Base-by-base conservation (phyloP, 129 eudicot species). In the Tanacetum coccineum region DNA sequence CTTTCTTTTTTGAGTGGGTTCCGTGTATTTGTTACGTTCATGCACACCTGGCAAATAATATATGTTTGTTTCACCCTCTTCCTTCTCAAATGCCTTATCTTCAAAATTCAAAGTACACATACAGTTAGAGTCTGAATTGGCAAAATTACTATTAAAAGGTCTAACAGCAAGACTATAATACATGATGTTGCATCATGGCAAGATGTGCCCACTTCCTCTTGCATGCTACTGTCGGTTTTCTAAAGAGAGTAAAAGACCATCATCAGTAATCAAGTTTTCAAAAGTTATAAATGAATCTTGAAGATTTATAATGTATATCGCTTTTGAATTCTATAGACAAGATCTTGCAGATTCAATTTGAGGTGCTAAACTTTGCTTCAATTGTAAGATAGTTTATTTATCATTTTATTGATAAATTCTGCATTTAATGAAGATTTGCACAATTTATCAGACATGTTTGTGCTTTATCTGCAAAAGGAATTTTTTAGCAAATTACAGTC, bases 181-280 rank as follows among this genome's bases (percentile, higher is more conserved):
- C 99, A 96, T 81, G 87, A 77, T 9, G 77, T 77, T 60, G 86
- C 81, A 79, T 94, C 90, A 84, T 73, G 79, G 45, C 82, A 81
- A 58, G 97, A 87, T 51, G 90, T 79, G 53, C 81, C 97, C 75
- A 72, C 95, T 73, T 87, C 97, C 80, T 86, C 95, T 73, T 79
- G 85, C 75, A 81, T 70, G 74, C 71, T 75, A 78, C 64, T 73
- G 54, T 87, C 90, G 68, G 81, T 81, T 77, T 73, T 87, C 99
- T 94, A 80, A 21, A 61, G 46, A 57, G 39, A 66, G 49, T 25
- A 36, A 62, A 66, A 12, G 67, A 54, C 17, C 13, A 68, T 44
- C 67, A 42, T 20, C 21, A 52, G 57, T 52, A 50, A 68, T 67
- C 60, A 20, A 6, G 6, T 56, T 3, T 6, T 14, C 47, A 56